phyloP scores from a whole-genome alignment of 2,329 filamentous ascomycete species.

The Piedraia hortae region DNA sequence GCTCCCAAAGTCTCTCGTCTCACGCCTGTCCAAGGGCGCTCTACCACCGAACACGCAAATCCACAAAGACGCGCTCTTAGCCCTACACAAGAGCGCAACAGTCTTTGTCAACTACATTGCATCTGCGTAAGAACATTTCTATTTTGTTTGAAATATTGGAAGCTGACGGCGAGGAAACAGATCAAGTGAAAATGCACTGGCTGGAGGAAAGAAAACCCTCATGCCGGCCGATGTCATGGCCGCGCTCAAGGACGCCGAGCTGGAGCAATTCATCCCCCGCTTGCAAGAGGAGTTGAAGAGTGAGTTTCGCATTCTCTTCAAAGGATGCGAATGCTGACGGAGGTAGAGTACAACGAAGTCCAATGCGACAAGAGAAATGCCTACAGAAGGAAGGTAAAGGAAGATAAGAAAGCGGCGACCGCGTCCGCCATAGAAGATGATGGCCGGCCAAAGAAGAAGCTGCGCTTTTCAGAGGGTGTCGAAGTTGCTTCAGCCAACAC shows the following conservation, averaged over 20 bases:
- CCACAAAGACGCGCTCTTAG: constrained; percentile 53
- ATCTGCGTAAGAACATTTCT: too few species aligned
- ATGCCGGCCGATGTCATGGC: constrained; percentile 48
- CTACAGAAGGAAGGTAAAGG: constrained; percentile 41
- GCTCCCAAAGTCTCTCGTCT: constrained; percentile 57
- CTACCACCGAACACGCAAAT: constrained; percentile 59
- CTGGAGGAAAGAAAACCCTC: constrained; percentile 50
- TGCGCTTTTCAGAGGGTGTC: constrained; percentile 1
- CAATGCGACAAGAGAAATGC: constrained; percentile 48
- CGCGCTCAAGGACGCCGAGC: constrained; percentile 51
- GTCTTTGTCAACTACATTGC: constrained; percentile 64
- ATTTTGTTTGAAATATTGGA: too few species aligned
- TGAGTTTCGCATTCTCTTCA: constrained; percentile 15
- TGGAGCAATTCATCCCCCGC: constrained; percentile 38
- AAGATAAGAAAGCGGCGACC: constrained; percentile 23
- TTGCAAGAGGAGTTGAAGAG: constrained; percentile 53
- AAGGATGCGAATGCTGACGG: not conserved
- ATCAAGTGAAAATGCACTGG: constrained; percentile 42
- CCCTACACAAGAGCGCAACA: constrained; percentile 55
- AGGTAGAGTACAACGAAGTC: constrained; percentile 39
- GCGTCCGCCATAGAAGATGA: constrained; percentile 3
- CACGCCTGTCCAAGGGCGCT: constrained; percentile 51
- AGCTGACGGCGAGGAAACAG: constrained; percentile 16
- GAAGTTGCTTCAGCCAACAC: constrained; percentile 5
- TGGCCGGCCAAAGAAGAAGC: constrained; percentile 21